These are phyloP conservation scores for Przewalskia tangutica DNA, from an alignment of 257 asterid genomes.

Conservation along the genomic window DNA sequence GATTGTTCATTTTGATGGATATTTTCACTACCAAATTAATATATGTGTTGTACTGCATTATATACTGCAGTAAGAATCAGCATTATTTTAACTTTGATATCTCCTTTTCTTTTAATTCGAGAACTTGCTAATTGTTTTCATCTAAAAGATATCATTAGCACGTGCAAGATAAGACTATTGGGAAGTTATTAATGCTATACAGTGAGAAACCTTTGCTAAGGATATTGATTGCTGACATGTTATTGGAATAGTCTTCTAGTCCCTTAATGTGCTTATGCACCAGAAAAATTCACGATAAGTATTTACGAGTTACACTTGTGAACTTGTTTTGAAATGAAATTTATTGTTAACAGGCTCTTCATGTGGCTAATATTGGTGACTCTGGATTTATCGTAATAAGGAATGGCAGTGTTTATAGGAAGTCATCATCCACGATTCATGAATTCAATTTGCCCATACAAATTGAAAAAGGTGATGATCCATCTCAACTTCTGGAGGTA, in stretches of 20 bases:
- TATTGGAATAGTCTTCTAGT: not conserved
- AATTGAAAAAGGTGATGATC: slow-evolving; percentile 44
- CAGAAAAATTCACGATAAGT: not conserved
- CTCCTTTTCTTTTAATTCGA: not conserved
- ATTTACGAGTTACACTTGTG: not conserved
- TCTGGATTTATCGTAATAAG: slow-evolving; percentile 66
- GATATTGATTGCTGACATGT: not conserved
- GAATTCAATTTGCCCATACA: slow-evolving; percentile 61
- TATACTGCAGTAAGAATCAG: not conserved
- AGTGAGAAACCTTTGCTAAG: not conserved
- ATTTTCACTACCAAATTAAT: slow-evolving; percentile 1
- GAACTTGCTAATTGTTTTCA: not conserved
- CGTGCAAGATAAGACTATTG: not conserved
- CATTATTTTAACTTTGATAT: not conserved
- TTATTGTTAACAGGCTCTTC: slow-evolving; percentile 43
- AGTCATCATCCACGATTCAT: slow-evolving; percentile 60
- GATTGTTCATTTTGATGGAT: slow-evolving; percentile 63
- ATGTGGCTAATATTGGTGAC: slow-evolving; percentile 75
- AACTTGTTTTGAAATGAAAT: not conserved
- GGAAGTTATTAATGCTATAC: not conserved
- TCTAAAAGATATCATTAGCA: not conserved
- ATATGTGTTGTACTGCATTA: not conserved
- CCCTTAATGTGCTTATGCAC: not conserved
- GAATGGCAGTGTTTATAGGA: slow-evolving; percentile 44
- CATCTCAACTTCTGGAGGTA: slow-evolving; percentile 64